Evolutionary conservation across 352 stramenopile genomes (phyloP), one percentile per base, ranked within the genome.

Genomic region (Globisporangium emineosum): DNA sequence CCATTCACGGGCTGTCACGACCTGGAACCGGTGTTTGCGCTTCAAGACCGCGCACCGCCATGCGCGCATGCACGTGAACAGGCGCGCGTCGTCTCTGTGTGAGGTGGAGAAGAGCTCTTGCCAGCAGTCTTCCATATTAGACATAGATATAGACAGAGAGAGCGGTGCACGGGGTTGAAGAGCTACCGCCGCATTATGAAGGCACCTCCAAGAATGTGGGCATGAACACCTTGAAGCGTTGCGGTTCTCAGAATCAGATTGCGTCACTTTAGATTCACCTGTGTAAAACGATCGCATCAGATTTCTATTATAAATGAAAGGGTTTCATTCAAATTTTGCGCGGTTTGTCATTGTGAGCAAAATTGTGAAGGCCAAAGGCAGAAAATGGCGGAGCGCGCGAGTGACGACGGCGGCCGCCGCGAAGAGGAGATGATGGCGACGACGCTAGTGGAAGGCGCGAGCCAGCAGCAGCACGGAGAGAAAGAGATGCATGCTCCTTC

Each of bases 11-110:
- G 59, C 35, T 0, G 67, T 67, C 5, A 72, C 58, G 29, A 57
- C 25, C 0, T 60, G 25, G 42, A 76, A 74, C 2, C 82, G 76
- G 17, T 79, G 71, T 51, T 83, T 88, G 47, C 70, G 75, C 23
- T 67, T 62, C 47, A 88, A 69, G 1, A 66, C 58, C 4, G 60
- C 71, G n/a, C 29, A 75, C 50, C 75, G 65, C 82, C 78, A 91
- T 0, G 61, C 71, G 0, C 77, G 68, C 27, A 91, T 19, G 55
- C 76, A 88, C 4, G 60, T 65, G 61, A 88, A 91, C 17, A 78
- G 30, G 13, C 55, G 68, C n/a, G 69, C 49, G 2, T 64, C 37
- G 0, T 10, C 15, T 21, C 71, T 55, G 0, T 5, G 17, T 6
- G 54, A 29, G 7, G 30, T 65, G 9, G 59, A 60, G n/a, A 86